These are phyloP conservation scores for Xylaria nigripes DNA, from an alignment of 495 filamentous ascomycete species.

Conservation along the genomic window DNA sequence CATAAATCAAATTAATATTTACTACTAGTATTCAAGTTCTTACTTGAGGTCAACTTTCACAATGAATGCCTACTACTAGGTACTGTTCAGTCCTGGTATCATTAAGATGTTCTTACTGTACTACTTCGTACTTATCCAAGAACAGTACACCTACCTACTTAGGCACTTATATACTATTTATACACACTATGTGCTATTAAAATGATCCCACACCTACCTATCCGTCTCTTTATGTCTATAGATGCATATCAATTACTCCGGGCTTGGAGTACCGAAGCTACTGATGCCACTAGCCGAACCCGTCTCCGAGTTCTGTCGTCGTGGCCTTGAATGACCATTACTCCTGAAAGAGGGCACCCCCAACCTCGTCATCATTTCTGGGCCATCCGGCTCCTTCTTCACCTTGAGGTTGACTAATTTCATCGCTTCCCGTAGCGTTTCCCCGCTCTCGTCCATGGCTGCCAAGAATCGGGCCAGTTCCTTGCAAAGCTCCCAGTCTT, in stretches of 20 bases:
- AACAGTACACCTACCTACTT: not conserved
- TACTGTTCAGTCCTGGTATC: not conserved
- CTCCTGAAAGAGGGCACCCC: constrained; percentile 39
- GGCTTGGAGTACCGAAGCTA: constrained; percentile 25
- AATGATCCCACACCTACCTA: not conserved
- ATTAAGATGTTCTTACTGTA: not conserved
- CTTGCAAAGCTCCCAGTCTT: constrained; percentile 94
- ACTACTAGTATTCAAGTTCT: no score
- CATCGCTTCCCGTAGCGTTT: constrained; percentile 71
- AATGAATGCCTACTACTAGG: no score
- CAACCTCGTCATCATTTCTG: constrained; percentile 43
- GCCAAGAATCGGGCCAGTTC: constrained; percentile 90
- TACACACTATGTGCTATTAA: not conserved
- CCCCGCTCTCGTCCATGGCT: constrained; percentile 79
- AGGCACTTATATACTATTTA: no score
- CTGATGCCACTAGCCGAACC: constrained; percentile 19
- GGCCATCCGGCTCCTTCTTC: constrained; percentile 28
- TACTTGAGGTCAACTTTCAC: no score
- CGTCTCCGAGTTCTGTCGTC: constrained; percentile 23
- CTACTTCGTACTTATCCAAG: not conserved
- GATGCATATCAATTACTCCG: constrained; percentile 9
- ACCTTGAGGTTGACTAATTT: constrained; percentile 55
- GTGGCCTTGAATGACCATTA: constrained; percentile 24
- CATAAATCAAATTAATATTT: no score
- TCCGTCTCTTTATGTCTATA: not conserved